phyloP scores from a whole-genome alignment of 225 moss, liverwort and hornwort genomes.

The Pseudoscleropodium purum region DNA sequence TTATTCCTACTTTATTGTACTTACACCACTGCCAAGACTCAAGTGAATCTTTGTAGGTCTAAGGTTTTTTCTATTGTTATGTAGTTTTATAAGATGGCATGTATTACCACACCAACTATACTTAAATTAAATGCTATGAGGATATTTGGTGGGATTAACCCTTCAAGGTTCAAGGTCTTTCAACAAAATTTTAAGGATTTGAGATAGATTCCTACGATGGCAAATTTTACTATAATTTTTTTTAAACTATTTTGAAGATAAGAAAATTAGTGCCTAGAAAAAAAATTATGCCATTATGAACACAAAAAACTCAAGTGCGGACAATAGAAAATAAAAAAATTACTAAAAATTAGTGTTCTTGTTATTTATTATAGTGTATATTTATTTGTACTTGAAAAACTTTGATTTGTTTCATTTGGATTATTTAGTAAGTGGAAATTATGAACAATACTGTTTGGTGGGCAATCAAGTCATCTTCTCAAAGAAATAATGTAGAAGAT shows the following conservation, averaged over 20 bases:
- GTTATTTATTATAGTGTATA: neutral
- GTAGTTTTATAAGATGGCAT: neutral
- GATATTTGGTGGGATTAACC: neutral
- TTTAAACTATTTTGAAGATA: neutral
- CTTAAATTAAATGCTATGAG: neutral
- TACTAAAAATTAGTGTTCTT: no score
- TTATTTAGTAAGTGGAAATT: neutral
- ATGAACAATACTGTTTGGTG: neutral
- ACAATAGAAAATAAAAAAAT: no score
- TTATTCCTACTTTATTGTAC: no score
- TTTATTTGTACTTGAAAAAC: neutral
- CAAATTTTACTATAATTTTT: no score
- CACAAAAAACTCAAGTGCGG: no score
- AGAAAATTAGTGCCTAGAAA: no score
- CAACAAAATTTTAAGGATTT: no score
- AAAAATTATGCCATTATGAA: no score
- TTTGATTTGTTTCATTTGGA: neutral
- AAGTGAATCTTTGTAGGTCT: fast-evolving
- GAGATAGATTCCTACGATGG: no score
- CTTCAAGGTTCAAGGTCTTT: no score
- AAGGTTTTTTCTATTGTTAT: no score
- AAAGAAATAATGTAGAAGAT: neutral
- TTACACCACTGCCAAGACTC: fast-evolving
- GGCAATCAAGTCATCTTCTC: neutral
- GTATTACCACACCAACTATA: neutral